Base-by-base conservation (phyloP, 768 basidiomycete genomes). In the Phylloporus rhodoxanthus region DNA sequence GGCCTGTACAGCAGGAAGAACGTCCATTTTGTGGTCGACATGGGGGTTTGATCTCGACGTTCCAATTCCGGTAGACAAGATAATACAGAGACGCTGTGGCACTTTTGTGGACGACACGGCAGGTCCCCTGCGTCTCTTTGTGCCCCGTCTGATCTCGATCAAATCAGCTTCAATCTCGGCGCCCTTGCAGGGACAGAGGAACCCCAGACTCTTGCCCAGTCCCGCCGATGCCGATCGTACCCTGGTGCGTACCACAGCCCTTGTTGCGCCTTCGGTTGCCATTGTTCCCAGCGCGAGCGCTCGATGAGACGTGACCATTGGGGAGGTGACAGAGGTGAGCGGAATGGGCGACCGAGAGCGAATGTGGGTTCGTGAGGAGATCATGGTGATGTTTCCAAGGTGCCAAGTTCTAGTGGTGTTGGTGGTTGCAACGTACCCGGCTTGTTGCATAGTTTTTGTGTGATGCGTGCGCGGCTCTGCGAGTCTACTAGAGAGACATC, bases 391-490 rank as follows among this genome's bases (percentile, higher is more conserved):
- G 53, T 75, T 78, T 11, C 70, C 57, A 44, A 57, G 13, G 62
- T 54, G 3, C 70, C 59, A 9, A 67, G 68, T 21, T 74, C 72
- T 29, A 82, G 75, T 2, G 85, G 85, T 11, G 86, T 87, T 6
- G 87, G 83, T 0, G 87, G 87, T 33, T 88, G 88, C 0, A 87
- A 86, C 1, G 82, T 82, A 15, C 84, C 81, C 26, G 86, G 64
- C 63, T 88, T 90, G 68, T 90, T 90, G 43, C 88, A 82, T 29
- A 91, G 76, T 63, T 91, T 91, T 46, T 88, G 82, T 14, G 89
- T 91, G 58, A 89, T 81, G 58, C 89, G 87, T 21, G 85, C 80
- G 37, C 88, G 79, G 11, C 81, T 84, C 62, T 88, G 85, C 2
- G 82, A 74, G 63, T 91, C 89, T 34, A 90, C 89, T 34, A 90